Base-by-base conservation (phyloP, 148 eudicot species). In the Persicaria maculosa region DNA sequence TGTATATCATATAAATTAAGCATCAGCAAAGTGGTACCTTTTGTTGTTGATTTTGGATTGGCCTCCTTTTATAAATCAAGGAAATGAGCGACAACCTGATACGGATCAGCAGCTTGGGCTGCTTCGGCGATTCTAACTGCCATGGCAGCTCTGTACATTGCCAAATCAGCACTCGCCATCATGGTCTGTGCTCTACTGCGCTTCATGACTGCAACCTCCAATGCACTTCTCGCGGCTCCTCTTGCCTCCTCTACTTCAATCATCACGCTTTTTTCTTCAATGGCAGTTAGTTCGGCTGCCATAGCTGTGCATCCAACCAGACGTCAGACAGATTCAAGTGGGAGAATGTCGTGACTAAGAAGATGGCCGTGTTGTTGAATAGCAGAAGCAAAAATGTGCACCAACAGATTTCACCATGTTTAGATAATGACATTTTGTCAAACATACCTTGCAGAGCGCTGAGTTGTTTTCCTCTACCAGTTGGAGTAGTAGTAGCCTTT, bases 111-210 rank as follows among this genome's bases (percentile, higher is more conserved):
- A 46, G 74, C 43, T 67, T 59, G 79, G 67, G 90, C 83, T 14
- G 89, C 83, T 77, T 89, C 99, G 1, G 99, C 91, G 12, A 92
- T 90, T 80, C 90, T 78, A 47, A 90, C 78, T 15, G 97, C 97
- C 88, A 95, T 86, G 12, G 86, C 69, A 10, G 99, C 97, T 79
- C 88, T 85, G 74, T 92, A 95, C 54, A 87, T 80, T 4, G 86
- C 92, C 78, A 87, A 31, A 72, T 95, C 99, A 7, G 99, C 99
- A 74, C 80, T 86, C 79, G 85, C 94, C 92, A 89, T 86, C 70
- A 92, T 83, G 61, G 74, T 47, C 81, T 95, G 99, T 0, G 97
- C 99, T 77, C 79, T 84, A 53, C 78, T 88, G 14, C 99, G 93
- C 83, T 92, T 95, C 44, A 9, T 61, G 72, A 86, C 73, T 57